A percentile compares a stretch with the other conserved stretches of the same genome.
Evolutionary conservation across 2,329 filamentous ascomycete species (phyloP).

Genomic region (Claviceps spartinae): DNA sequence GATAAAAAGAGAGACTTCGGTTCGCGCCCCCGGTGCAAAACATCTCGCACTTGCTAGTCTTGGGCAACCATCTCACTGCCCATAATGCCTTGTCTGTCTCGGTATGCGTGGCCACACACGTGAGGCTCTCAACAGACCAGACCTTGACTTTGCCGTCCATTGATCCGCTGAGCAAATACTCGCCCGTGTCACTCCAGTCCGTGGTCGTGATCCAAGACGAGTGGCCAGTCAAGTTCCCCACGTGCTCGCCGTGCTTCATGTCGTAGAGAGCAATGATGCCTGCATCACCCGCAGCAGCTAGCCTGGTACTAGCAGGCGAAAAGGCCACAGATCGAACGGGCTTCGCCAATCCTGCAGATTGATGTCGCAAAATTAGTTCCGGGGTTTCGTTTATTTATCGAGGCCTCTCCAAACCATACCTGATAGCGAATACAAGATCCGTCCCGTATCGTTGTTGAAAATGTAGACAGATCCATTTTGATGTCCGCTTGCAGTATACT

Average conservation of each 20-base stretch:
- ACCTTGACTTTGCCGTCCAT: conserved; percentile 94
- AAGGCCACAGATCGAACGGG: conserved; percentile 78
- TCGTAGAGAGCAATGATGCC: conserved; percentile 86
- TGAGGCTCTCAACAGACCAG: conserved; percentile 75
- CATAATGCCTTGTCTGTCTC: conserved; percentile 79
- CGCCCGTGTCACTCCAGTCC: conserved; percentile 87
- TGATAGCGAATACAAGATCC: conserved; percentile 73
- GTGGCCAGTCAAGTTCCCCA: conserved; percentile 70
- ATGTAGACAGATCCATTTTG: conserved; percentile 86
- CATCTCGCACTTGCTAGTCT: conserved; percentile 50
- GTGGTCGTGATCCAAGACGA: conserved; percentile 80
- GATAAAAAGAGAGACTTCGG: conserved; percentile 65
- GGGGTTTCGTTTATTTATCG: too few relatives aligned
- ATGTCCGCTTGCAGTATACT: conserved; percentile 81
- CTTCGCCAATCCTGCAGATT: conserved; percentile 57
- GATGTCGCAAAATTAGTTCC: not conserved
- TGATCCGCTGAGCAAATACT: conserved; percentile 75
- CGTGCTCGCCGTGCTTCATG: conserved; percentile 80
- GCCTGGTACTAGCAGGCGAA: conserved; percentile 68
- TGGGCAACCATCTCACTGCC: conserved; percentile 73
- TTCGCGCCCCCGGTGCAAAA: conserved; percentile 73
- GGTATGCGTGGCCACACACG: conserved; percentile 84
- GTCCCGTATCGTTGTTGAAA: conserved; percentile 83
- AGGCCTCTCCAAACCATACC: conserved; percentile 30
- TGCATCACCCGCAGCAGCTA: conserved; percentile 84